Percentiles rank a stretch among this genome's conserved stretches.
These are phyloP conservation scores for Talaromyces borbonicus DNA, from an alignment of 495 filamentous ascomycete species.

Conservation along the genomic window DNA sequence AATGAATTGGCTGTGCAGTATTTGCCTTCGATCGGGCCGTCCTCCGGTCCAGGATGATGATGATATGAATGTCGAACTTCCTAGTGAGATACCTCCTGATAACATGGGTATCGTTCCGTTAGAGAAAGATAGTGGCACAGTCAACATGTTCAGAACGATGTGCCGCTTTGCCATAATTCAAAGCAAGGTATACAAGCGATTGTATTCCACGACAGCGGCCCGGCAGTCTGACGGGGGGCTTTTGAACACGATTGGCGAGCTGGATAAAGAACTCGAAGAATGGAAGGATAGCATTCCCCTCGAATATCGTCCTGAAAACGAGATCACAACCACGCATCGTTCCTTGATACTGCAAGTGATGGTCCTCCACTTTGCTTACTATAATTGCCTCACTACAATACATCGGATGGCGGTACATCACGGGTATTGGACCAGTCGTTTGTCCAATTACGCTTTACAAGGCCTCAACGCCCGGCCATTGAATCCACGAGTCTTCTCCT, in stretches of 20 bases:
- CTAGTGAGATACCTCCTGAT: constrained; percentile 81
- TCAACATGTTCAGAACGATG: constrained; percentile 88
- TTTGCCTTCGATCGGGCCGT: constrained; percentile 84
- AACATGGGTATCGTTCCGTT: constrained; percentile 90
- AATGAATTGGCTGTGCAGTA: constrained; percentile 29
- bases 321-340: constrained; percentile 83
- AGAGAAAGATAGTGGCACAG: constrained; percentile 80
- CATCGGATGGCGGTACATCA: constrained; percentile 98
- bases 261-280: constrained; percentile 84
- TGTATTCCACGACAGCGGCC: constrained; percentile 87
- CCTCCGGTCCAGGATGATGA: constrained; percentile 95
- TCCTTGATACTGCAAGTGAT: constrained; percentile 87
- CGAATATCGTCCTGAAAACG: constrained; percentile 89
- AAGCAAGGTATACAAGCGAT: constrained; percentile 84
- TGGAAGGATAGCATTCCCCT: constrained; percentile 95
- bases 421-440: constrained; percentile 92
- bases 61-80: constrained; percentile 95
- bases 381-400: constrained; percentile 95
- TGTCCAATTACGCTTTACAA: constrained; percentile 92
- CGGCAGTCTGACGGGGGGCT: constrained; percentile 90
- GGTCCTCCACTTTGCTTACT: constrained; percentile 91
- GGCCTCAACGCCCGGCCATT: constrained; percentile 82
- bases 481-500: constrained; percentile 92
- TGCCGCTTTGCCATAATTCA: constrained; percentile 86
- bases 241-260: constrained; percentile 89